Base-by-base conservation (phyloP, 106 monocot species). In the Amphibolis antarctica region DNA sequence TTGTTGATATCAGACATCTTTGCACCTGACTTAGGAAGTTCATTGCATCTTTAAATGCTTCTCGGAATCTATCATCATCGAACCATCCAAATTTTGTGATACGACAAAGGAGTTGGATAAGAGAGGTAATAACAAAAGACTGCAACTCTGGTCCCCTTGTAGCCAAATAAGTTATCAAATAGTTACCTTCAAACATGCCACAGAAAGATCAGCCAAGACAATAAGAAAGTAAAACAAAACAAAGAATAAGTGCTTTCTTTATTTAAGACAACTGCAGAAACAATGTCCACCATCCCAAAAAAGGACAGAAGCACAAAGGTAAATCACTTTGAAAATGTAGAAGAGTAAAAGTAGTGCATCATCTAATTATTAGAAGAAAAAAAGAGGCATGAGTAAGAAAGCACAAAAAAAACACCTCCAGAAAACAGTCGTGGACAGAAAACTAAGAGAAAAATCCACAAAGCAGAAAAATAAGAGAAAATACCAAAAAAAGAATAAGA, bases 41-140 rank as follows among this genome's bases (percentile, higher is more conserved):
- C 53, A 78, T 84, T 0, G 84, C 66, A 63, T 96, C 90, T 54
- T 86, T 90, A 14, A 84, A 78, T 21, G 78, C 66, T 12, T 96
- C 96, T 80, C 71, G 84, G 67, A 96, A 96, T 83, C 82, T 86
- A 61, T 96, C 96, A 69, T 96, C 96, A 84, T 96, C 86, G 72
- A 96, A 82, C 96, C 96, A 96, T 26, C 96, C 90, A 75, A 87
- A 89, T 75, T 90, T 96, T 74, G 96, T 86, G 68, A 96, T 84
- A 63, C 96, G 86, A 59, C 96, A 89, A 59, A 96, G 77, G 0
- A 96, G 84, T 82, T 80, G 89, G 62, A 96, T 86, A 66, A 96
- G 71, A 70, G 89, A 96, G 64, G 79, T 84, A 74, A 71, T 74
- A 36, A 96, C 86, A 87, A 96, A 96, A 60, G 57, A 65, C 65